Conservation (phyloP, 139 green algal genomes). For the Tetraselmis striata region DNA sequence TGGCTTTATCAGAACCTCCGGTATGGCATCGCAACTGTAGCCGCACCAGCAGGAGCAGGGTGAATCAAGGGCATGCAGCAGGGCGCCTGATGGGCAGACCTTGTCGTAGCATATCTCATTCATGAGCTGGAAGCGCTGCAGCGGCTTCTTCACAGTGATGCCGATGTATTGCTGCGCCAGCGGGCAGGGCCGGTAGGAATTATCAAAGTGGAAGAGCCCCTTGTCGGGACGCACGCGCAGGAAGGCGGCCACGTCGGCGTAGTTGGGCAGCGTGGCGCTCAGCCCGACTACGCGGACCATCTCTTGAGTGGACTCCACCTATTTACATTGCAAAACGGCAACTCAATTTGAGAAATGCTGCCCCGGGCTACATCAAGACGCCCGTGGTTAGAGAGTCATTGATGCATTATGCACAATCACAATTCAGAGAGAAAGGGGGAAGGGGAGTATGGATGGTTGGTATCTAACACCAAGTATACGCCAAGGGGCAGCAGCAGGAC, state of each 20-base stretch:
- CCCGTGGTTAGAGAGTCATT: too few relatives aligned
- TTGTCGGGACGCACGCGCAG: constrained; percentile 46
- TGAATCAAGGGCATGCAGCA: neutral
- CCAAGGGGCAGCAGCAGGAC: neutral
- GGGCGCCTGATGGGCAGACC: too few relatives aligned
- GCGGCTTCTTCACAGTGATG: constrained; percentile 92
- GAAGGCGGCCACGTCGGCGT: constrained; percentile 90
- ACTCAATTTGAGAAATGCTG: neutral
- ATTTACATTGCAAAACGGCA: neutral
- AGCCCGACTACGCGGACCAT: constrained; percentile 91
- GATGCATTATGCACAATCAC: too few relatives aligned
- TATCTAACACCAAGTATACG: too few relatives aligned
- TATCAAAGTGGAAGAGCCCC: constrained; percentile 96
- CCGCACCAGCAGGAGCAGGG: neutral
- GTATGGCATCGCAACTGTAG: too few relatives aligned
- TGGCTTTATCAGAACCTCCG: too few relatives aligned
- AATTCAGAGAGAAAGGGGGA: neutral
- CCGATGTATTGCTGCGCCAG: constrained; percentile 93
- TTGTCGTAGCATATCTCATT: constrained; percentile 99
- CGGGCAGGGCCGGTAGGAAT: constrained; percentile 46
- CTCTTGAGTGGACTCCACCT: constrained; percentile 86
- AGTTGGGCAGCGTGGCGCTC: constrained; percentile 96
- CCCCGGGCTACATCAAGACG: neutral
- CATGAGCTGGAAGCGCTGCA: constrained; percentile 98
- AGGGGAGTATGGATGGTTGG: neutral